phyloP scores from a whole-genome alignment of 345 rosid species.

The Garcia nutans region DNA sequence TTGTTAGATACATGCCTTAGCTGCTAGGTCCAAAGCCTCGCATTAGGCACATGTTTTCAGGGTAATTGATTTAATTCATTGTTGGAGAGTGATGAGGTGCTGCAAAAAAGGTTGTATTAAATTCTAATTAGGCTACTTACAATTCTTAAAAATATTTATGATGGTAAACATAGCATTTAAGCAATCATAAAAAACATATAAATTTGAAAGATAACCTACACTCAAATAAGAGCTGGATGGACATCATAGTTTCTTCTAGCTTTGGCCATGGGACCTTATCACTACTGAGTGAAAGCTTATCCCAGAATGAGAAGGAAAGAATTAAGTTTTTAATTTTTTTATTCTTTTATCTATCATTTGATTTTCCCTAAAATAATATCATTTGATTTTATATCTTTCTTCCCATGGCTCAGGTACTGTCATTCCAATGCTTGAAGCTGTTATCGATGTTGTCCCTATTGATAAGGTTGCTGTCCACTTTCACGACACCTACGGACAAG shows the following conservation, averaged over 20 bases:
- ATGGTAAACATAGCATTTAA: no score
- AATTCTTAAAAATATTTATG: no score
- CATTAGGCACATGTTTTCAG: no score
- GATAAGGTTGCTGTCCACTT: constrained; percentile 88
- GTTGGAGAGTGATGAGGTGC: no score
- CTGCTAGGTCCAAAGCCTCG: no score
- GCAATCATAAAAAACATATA: no score
- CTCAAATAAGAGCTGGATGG: no score
- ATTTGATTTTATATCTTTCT: neutral
- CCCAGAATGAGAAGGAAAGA: neutral
- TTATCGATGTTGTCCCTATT: constrained; percentile 64
- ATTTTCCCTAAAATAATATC: neutral
- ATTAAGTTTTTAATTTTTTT: neutral
- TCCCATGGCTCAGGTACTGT: constrained; percentile 55
- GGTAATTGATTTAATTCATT: no score
- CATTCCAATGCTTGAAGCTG: constrained; percentile 87
- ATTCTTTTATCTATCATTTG: neutral
- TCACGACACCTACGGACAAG: constrained; percentile 95
- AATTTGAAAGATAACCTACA: no score
- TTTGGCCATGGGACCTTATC: neutral
- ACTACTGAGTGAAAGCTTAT: neutral
- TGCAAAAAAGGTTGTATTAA: no score
- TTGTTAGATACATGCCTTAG: neutral
- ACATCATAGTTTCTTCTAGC: neutral
- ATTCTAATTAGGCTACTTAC: no score